Evolutionary conservation across 1,284 basidiomycete species (phyloP), one percentile per base, ranked within the genome.

Genomic region (Omphalotus olearius): DNA sequence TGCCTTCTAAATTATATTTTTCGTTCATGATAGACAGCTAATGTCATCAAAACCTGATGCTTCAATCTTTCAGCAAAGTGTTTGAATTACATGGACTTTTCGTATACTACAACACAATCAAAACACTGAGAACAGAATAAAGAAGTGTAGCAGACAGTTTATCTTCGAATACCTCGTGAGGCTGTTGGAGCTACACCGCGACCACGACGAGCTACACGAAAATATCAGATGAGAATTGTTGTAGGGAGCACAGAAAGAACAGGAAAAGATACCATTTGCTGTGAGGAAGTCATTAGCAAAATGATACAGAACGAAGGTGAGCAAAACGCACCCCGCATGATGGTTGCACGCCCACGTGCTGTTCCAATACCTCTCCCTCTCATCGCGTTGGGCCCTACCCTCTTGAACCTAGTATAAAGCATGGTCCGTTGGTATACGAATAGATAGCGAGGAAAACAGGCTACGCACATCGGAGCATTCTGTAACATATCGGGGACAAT

Each of bases 401-500:
- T 88, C 75, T 99, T 99, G 76, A 99, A 98, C 93, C 93, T 97
- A 62, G 36, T 38, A 33, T 47, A 18, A n/a, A 36, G 14, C 39
- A 35, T 39, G 37, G 45, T 47, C 65, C 28, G 61, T n/a, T n/a
- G 41, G 20, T 39, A 35, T 35, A 20, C 35, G 14, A 43, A 47
- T 30, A 40, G 28, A 47, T 52, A 10, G 52, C 56, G 16, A 56
- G 23, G 5, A 54, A 54, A 35, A 52, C 36, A 47, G 51, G 49
- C 2, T 17, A 78, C 91, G 70, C 66, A 96, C 97, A 99, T 99
- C 17, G 97, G 97, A 23, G 97, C 97, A 68, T 99, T 98, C 66
- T 98, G 92, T 60, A 99, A 78, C 89, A 99, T 98, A 70, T 99
- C 97, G 45, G 97, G 97, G 23, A 99, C 97, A 67, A 99, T 98